Conservation (phyloP, 805 yeast species). For the Peterozyma toletana region DNA sequence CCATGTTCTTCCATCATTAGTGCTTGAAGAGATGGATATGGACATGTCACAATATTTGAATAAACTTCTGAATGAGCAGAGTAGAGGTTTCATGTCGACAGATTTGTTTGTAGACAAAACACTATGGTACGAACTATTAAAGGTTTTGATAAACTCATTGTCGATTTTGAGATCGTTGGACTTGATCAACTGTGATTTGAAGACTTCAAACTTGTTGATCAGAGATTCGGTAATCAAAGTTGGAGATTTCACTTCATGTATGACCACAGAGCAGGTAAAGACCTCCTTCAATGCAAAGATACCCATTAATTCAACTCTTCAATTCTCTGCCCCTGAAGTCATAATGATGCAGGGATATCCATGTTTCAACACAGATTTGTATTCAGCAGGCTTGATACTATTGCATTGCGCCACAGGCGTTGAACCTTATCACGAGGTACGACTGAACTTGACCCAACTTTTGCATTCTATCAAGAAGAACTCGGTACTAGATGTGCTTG, state of each 20-base stretch:
- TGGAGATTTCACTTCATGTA: conserved; percentile 42
- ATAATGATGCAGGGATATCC: conserved; percentile 21
- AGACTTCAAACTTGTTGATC: conserved; percentile 36
- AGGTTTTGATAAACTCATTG: conserved; percentile 18
- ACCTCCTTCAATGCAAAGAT: background rate
- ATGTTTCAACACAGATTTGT: conserved; percentile 32
- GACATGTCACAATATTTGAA: conserved; percentile 19
- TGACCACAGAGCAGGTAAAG: conserved; percentile 11
- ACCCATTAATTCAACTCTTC: conserved; percentile 26
- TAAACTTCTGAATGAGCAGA: background rate
- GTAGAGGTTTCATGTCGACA: background rate
- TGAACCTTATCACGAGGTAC: conserved; percentile 29
- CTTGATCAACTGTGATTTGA: conserved; percentile 40
- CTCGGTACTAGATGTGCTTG: conserved; percentile 22
- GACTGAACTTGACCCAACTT: conserved; percentile 21
- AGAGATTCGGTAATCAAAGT: conserved; percentile 24
- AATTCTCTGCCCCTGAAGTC: conserved; percentile 42
- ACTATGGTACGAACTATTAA: conserved; percentile 25
- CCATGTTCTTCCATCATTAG: conserved; percentile 17
- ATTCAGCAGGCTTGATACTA: conserved; percentile 37
- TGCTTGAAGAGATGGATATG: conserved; percentile 19
- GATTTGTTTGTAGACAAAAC: conserved; percentile 14
- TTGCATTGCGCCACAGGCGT: conserved; percentile 37
- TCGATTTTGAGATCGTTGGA: conserved; percentile 17
- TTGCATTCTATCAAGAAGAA: conserved; percentile 25